A percentile compares a stretch with the other conserved stretches of the same genome.
These are phyloP conservation scores for Narthecium ossifragum DNA, from an alignment of 106 monocot genomes.

Conservation along the genomic window DNA sequence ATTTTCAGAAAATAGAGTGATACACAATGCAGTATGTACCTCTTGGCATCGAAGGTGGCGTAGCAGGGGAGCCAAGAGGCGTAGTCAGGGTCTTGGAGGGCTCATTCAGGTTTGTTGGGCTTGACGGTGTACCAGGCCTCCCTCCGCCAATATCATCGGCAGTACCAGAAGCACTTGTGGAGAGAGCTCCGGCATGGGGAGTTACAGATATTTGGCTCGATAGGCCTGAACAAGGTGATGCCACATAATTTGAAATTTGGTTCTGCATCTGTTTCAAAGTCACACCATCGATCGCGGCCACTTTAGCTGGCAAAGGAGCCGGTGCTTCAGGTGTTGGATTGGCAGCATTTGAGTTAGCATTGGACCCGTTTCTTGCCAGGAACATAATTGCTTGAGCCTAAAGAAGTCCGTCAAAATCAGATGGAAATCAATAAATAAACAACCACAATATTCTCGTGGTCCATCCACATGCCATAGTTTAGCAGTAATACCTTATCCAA, in stretches of 20 bases:
- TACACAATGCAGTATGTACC: constrained; percentile 14
- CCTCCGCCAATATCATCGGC: constrained; percentile 5
- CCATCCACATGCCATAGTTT: no score
- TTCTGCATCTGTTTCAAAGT: constrained; percentile 1
- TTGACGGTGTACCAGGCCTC: constrained; percentile 12
- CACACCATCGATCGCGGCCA: constrained; percentile 6
- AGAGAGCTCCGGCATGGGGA: constrained; percentile 5
- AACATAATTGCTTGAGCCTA: constrained; percentile 69
- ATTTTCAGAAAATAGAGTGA: not conserved
- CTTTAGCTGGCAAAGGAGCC: constrained; percentile 1
- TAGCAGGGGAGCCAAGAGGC: constrained; percentile 6
- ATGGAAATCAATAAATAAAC: not conserved
- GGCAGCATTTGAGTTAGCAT: constrained; percentile 9
- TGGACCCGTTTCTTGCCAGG: constrained; percentile 40
- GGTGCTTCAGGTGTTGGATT: constrained; percentile 19
- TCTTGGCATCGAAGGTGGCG: constrained; percentile 21
- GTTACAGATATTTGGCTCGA: constrained; percentile 14
- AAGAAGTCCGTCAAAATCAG: no score
- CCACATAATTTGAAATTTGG: constrained; percentile 2
- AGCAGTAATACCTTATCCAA: constrained; percentile 69
- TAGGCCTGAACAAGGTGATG: constrained; percentile 11
- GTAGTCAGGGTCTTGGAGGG: constrained; percentile 4
- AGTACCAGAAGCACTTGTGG: constrained; percentile 10
- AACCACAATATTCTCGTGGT: not conserved
- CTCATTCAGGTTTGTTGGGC: constrained; percentile 9